A percentile compares a stretch with the other conserved stretches of the same genome.
phyloP scores from a whole-genome alignment of 768 basidiomycete genomes.

The Austroboletus festivus region DNA sequence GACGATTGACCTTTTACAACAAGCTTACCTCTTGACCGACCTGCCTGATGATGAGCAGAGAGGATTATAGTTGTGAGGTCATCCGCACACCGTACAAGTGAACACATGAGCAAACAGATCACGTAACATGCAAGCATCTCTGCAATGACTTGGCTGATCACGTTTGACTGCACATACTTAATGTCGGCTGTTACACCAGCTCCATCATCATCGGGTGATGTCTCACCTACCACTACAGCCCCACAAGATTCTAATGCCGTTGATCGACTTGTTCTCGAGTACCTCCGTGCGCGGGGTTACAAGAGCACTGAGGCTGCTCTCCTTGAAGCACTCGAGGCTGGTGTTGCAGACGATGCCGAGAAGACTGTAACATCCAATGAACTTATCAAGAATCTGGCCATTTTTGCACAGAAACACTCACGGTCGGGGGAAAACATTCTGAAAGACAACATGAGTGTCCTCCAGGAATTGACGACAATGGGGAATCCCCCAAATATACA shows the following conservation, averaged over 20 bases:
- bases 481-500: slow-evolving; percentile 72
- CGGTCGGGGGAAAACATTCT: slow-evolving; percentile 67
- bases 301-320: slow-evolving; percentile 43
- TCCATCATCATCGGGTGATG: slow-evolving; percentile 32
- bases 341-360: slow-evolving; percentile 32
- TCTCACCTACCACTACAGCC: slow-evolving; percentile 29
- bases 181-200: slow-evolving; percentile 35
- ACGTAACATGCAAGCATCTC: too few species aligned
- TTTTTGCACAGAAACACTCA: slow-evolving; percentile 66
- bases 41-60: too few species aligned
- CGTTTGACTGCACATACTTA: not conserved
- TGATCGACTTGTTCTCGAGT: slow-evolving; percentile 46
- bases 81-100: too few species aligned
- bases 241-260: slow-evolving; percentile 30
- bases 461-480: slow-evolving; percentile 66
- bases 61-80: too few species aligned
- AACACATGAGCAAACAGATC: too few species aligned
- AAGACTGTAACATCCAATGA: slow-evolving; percentile 47
- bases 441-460: slow-evolving; percentile 61
- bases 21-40: too few species aligned
- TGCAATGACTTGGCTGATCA: too few species aligned
- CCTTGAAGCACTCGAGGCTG: slow-evolving; percentile 37
- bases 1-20: too few species aligned
- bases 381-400: slow-evolving; percentile 55
- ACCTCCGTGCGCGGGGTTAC: slow-evolving; percentile 46